phyloP scores from a whole-genome alignment of 371 early-diverging fungal genomes.

The Mucor velutinosus region DNA sequence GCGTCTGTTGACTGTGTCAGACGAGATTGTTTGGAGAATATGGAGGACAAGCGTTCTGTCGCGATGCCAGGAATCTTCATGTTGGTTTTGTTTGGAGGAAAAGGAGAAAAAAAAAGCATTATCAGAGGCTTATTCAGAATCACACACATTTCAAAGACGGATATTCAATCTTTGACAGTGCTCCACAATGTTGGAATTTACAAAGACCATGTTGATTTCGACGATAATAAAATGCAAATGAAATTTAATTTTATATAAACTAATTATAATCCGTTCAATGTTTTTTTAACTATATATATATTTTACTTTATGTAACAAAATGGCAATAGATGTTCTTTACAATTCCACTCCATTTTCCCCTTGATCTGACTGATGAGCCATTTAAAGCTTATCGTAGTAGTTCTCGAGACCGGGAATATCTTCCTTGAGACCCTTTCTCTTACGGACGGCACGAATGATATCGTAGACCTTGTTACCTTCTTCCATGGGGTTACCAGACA shows the following conservation, averaged over 20 bases:
- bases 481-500: constrained; percentile 78
- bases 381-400: constrained; percentile 90
- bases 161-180: too few species aligned
- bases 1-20: not conserved
- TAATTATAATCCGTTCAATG: not conserved
- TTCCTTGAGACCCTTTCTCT: constrained; percentile 91
- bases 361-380: not conserved
- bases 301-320: constrained; percentile 12
- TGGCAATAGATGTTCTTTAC: constrained; percentile 1
- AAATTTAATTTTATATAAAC: not conserved
- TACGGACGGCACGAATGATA: constrained; percentile 78
- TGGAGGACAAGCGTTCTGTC: not conserved
- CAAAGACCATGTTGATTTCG: not conserved
- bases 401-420: constrained; percentile 88
- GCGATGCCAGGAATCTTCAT: constrained; percentile 29
- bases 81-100: not conserved
- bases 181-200: too few species aligned
- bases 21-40: constrained; percentile 7
- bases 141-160: too few species aligned
- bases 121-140: too few species aligned
- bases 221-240: not conserved
- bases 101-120: too few species aligned
- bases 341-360: constrained; percentile 1
- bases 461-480: constrained; percentile 85
- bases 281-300: not conserved